A percentile compares a stretch with the other conserved stretches of the same genome.
phyloP scores from a whole-genome alignment of 345 rosid genomes.

The Raphanus raphanistrum region DNA sequence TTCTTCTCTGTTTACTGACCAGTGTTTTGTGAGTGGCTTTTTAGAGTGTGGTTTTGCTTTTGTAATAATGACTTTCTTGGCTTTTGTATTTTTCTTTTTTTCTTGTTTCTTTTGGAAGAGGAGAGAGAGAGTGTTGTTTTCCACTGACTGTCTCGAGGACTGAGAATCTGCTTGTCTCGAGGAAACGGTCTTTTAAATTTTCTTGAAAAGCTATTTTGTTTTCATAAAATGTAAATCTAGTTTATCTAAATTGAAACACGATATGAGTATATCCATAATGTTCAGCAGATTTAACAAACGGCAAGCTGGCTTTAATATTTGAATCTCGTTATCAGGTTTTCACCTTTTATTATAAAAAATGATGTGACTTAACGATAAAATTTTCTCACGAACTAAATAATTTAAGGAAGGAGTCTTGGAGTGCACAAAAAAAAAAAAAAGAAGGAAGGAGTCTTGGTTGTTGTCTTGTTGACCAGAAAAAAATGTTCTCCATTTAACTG shows the following conservation, averaged over 20 bases:
- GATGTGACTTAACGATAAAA: slow-evolving; percentile 6
- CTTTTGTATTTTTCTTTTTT: slow-evolving; percentile 21
- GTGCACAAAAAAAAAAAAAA: too few relatives aligned
- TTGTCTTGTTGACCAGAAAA: background rate
- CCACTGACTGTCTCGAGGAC: slow-evolving; percentile 41
- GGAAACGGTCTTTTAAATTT: slow-evolving; percentile 38
- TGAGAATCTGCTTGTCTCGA: slow-evolving; percentile 44
- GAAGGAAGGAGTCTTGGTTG: background rate
- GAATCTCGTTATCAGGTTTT: slow-evolving; percentile 14
- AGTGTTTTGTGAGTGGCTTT: slow-evolving; percentile 32
- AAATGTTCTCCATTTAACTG: background rate
- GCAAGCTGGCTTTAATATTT: background rate
- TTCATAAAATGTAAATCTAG: background rate
- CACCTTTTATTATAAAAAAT: slow-evolving; percentile 8
- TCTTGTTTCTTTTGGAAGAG: slow-evolving; percentile 25
- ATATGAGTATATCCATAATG: slow-evolving; percentile 21
- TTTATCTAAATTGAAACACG: background rate
- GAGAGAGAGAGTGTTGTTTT: slow-evolving; percentile 30
- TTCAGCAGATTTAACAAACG: slow-evolving; percentile 15
- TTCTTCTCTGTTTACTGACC: slow-evolving; percentile 14
- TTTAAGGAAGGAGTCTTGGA: background rate
- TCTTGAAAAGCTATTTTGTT: slow-evolving; percentile 5
- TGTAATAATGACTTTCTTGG: slow-evolving; percentile 37
- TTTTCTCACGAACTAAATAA: background rate
- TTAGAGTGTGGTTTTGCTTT: slow-evolving; percentile 33